Evolutionary conservation across 1,284 basidiomycete species (phyloP).

Genomic region (Cutaneotrichosporon sp.): DNA sequence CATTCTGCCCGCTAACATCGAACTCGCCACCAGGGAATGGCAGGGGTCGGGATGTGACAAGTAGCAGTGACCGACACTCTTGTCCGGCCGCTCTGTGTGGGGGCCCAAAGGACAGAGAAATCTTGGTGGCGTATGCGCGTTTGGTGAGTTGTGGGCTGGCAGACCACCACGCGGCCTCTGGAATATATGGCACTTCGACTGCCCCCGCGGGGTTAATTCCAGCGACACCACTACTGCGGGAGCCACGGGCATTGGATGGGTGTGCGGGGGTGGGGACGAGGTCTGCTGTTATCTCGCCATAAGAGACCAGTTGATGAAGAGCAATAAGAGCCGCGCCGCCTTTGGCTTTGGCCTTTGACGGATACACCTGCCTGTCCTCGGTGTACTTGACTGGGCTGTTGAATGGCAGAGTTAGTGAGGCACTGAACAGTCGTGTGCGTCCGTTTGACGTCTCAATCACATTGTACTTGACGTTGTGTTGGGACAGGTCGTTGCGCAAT

Average conservation of each 20-base stretch:
- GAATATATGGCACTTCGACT: not conserved
- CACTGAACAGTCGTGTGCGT: not conserved
- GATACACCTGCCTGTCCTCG: not conserved
- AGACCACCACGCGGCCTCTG: not conserved
- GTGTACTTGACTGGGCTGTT: slow-evolving; percentile 4
- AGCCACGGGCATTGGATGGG: not conserved
- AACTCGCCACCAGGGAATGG: not conserved
- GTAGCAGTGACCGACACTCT: not conserved
- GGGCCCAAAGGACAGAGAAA: not conserved
- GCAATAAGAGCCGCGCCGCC: slow-evolving; percentile 9
- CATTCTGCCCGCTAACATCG: not conserved
- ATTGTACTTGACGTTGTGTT: slow-evolving; percentile 1
- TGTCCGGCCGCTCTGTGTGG: not conserved
- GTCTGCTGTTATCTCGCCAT: slow-evolving; percentile 17
- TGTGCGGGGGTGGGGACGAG: slow-evolving; percentile 8
- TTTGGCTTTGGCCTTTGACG: slow-evolving; percentile 19
- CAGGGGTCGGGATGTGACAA: not conserved
- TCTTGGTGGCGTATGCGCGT: not conserved
- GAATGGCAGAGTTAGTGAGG: not conserved
- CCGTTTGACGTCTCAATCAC: not conserved
- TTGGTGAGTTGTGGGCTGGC: not conserved
- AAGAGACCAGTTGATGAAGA: slow-evolving; percentile 5
- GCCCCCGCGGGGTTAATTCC: not conserved
- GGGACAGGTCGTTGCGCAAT: slow-evolving; percentile 5
- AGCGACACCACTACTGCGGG: not conserved